Evolutionary conservation across 306 rosid species (phyloP).

Genomic region (Neltuma alba): DNA sequence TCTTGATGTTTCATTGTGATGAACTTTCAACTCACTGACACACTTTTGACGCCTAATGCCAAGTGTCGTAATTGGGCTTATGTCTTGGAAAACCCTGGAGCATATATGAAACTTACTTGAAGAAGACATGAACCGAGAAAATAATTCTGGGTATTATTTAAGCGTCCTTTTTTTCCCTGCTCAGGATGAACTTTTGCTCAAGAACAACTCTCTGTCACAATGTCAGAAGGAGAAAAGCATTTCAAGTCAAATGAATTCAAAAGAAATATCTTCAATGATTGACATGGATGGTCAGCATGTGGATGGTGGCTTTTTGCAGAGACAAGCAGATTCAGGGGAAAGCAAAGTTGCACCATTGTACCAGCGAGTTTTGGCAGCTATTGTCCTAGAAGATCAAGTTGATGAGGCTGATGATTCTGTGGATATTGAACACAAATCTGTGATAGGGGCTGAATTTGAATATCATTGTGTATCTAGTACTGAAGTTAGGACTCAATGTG

Average conservation of each 20-base stretch:
- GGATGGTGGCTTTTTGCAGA: slow-evolving; percentile 39
- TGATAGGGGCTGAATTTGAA: slow-evolving; percentile 37
- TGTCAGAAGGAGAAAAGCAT: slow-evolving; percentile 43
- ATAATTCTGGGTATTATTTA: slow-evolving; percentile 10
- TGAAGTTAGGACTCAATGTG: slow-evolving; percentile 38
- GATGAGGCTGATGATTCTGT: slow-evolving; percentile 54
- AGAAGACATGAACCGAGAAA: slow-evolving; percentile 12
- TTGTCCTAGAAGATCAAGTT: slow-evolving; percentile 65
- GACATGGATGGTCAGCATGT: slow-evolving; percentile 45
- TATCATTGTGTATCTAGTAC: slow-evolving; percentile 33
- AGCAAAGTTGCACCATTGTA: slow-evolving; percentile 60
- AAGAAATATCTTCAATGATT: slow-evolving; percentile 35
- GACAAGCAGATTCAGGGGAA: slow-evolving; percentile 47
- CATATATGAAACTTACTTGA: background rate
- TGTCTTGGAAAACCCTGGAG: slow-evolving; percentile 18
- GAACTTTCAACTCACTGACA: slow-evolving; percentile 1
- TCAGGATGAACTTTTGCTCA: slow-evolving; percentile 52
- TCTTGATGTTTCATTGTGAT: slow-evolving; percentile 1
- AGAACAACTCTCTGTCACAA: slow-evolving; percentile 44
- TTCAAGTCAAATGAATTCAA: slow-evolving; percentile 44
- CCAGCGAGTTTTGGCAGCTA: slow-evolving; percentile 81
- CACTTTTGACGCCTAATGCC: slow-evolving; percentile 13
- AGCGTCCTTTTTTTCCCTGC: slow-evolving; percentile 33
- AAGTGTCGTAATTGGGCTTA: slow-evolving; percentile 2
- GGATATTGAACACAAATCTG: slow-evolving; percentile 44